Conservation (phyloP, 192 early-diverging fungal species). For the Coemansia sp. region DNA sequence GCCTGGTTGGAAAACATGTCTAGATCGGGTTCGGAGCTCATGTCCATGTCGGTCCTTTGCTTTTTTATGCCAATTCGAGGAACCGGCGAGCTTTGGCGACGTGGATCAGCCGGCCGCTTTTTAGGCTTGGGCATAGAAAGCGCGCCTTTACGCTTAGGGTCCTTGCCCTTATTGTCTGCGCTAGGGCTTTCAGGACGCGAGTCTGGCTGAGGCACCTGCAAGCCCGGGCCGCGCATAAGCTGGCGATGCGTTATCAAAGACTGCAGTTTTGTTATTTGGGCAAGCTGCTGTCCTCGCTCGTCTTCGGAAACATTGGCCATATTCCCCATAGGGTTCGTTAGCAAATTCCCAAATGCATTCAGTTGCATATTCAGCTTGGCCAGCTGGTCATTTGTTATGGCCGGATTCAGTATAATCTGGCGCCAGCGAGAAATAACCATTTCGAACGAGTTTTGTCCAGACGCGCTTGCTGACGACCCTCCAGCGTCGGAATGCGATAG, state of each 20-base stretch:
- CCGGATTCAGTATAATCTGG: slow-evolving; percentile 43
- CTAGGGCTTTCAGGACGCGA: slow-evolving; percentile 35
- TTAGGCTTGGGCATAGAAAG: slow-evolving; percentile 11
- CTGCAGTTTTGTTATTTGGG: slow-evolving; percentile 42
- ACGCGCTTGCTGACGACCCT: neutral
- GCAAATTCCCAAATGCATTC: slow-evolving; percentile 28
- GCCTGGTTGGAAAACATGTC: slow-evolving; percentile 11
- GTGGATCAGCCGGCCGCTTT: slow-evolving; percentile 29
- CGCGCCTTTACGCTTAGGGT: slow-evolving; percentile 15
- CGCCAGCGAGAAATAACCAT: slow-evolving; percentile 37
- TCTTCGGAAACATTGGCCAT: slow-evolving; percentile 32
- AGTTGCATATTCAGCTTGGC: slow-evolving; percentile 48
- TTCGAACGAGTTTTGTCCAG: slow-evolving; percentile 9
- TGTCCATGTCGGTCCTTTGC: slow-evolving; percentile 16
- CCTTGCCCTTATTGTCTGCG: slow-evolving; percentile 12
- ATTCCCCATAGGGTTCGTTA: slow-evolving; percentile 11
- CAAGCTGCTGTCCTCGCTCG: slow-evolving; percentile 32
- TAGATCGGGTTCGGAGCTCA: slow-evolving; percentile 11
- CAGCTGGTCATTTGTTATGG: slow-evolving; percentile 34
- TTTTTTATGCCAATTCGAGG: slow-evolving; percentile 15
- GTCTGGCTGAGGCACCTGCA: slow-evolving; percentile 17
- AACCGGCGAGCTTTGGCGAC: slow-evolving; percentile 30
- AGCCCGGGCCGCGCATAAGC: slow-evolving; percentile 13
- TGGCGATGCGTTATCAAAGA: slow-evolving; percentile 47
- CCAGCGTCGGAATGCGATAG: neutral